Conservation (phyloP, 2,329 filamentous ascomycete species). For the Trichoderma oligosporum region DNA sequence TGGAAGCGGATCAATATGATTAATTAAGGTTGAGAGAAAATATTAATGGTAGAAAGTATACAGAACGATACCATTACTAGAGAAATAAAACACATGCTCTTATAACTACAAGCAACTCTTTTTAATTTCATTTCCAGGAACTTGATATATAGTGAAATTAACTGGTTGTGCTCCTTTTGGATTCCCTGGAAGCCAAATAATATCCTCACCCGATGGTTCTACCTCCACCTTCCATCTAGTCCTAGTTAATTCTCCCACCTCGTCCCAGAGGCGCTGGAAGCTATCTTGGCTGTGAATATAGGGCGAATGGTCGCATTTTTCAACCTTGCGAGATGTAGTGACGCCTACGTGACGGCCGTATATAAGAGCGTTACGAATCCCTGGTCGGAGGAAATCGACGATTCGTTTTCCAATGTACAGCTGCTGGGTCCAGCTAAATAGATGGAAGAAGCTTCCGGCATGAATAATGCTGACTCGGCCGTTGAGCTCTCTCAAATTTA, state of each 20-base stretch:
- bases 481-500: constrained; percentile 33
- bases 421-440: constrained; percentile 47
- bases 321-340: constrained; percentile 25
- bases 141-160: constrained; percentile 36
- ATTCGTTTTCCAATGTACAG: constrained; percentile 43
- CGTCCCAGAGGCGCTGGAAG: constrained; percentile 53
- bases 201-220: constrained; percentile 30
- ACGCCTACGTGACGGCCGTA: constrained; percentile 51
- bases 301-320: constrained; percentile 27
- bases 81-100: neutral
- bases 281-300: constrained; percentile 48
- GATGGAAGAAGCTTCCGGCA: constrained; percentile 48
- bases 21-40: too few relatives aligned
- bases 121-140: constrained; percentile 27
- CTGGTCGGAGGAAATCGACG: constrained; percentile 43
- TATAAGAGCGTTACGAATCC: constrained; percentile 44
- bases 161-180: constrained; percentile 29
- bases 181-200: constrained; percentile 27
- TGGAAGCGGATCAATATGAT: too few relatives aligned
- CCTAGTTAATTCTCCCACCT: constrained; percentile 46
- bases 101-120: constrained; percentile 8
- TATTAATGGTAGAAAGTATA: too few relatives aligned
- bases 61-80: too few relatives aligned
- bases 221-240: constrained; percentile 49
- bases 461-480: constrained; percentile 47